Conservation (phyloP, 805 yeast genomes). For the Ogataea dorogensis region DNA sequence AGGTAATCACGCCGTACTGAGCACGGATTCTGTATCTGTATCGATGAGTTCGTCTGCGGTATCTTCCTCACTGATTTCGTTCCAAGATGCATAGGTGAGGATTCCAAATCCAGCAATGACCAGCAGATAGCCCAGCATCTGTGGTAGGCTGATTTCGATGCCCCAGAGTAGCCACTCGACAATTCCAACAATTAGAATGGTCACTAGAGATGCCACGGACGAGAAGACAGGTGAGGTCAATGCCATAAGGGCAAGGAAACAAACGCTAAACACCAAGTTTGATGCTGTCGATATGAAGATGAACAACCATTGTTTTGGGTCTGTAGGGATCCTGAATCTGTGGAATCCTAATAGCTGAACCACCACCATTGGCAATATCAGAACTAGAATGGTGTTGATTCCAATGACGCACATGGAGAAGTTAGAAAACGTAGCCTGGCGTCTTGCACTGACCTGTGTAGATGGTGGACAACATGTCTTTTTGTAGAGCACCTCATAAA, state of each 20-base stretch:
- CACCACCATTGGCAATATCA: constrained; percentile 48
- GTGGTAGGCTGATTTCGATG: constrained; percentile 50
- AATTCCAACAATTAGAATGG: constrained; percentile 76
- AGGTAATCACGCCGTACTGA: constrained; percentile 19
- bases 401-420: constrained; percentile 72
- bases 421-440: constrained; percentile 80
- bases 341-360: constrained; percentile 57
- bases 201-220: constrained; percentile 57
- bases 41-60: constrained; percentile 34
- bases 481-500: constrained; percentile 83
- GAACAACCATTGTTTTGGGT: constrained; percentile 40
- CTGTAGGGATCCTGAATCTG: constrained; percentile 51
- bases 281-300: constrained; percentile 55
- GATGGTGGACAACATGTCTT: constrained; percentile 71
- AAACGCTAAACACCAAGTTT: constrained; percentile 66
- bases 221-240: constrained; percentile 83
- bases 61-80: constrained; percentile 49
- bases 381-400: constrained; percentile 45
- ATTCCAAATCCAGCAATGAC: constrained; percentile 69
- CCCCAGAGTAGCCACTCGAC: constrained; percentile 72
- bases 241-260: constrained; percentile 76
- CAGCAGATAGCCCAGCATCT: constrained; percentile 65
- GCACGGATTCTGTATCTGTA: constrained; percentile 34
- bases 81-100: constrained; percentile 65
- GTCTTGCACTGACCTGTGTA: constrained; percentile 53